Evolutionary conservation across 202 grass and related monocot species (phyloP).

Genomic region (Zizania palustris): DNA sequence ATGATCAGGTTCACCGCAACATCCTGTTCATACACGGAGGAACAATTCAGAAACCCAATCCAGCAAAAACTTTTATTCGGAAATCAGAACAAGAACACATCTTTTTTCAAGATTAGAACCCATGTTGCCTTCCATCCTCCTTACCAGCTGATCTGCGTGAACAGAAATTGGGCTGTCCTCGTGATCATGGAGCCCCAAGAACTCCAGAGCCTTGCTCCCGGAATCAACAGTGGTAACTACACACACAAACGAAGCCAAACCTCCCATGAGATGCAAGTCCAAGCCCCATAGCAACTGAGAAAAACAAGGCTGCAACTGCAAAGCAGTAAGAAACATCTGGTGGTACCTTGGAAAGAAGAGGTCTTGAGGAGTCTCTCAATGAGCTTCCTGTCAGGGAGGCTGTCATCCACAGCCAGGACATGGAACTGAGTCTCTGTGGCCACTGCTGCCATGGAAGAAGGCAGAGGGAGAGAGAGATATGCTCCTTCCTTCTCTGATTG

Average conservation of each 20-base stretch:
- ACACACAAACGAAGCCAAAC: slow-evolving; percentile 2
- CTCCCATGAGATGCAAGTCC: slow-evolving; percentile 1
- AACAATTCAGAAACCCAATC: neutral
- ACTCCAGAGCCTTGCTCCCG: slow-evolving; percentile 79
- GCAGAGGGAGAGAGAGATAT: neutral
- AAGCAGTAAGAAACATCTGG: neutral
- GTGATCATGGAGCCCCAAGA: slow-evolving; percentile 66
- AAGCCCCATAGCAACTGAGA: neutral
- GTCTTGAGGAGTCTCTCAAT: slow-evolving; percentile 96
- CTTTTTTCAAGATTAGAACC: neutral
- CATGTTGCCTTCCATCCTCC: neutral
- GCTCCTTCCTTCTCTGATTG: neutral
- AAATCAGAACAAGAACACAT: slow-evolving; percentile 20
- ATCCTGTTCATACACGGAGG: slow-evolving; percentile 38
- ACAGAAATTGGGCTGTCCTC: slow-evolving; percentile 35
- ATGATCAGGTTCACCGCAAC: slow-evolving; percentile 92
- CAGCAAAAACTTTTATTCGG: slow-evolving; percentile 22
- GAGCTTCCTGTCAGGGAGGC: slow-evolving; percentile 88
- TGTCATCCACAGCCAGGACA: slow-evolving; percentile 90
- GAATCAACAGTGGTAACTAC: slow-evolving; percentile 92
- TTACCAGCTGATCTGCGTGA: slow-evolving; percentile 51
- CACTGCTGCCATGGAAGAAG: slow-evolving; percentile 51
- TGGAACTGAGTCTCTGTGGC: slow-evolving; percentile 66
- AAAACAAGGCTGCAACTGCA: neutral
- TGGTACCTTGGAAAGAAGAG: slow-evolving; percentile 79